A percentile compares a stretch with the other conserved stretches of the same genome.
Conservation (phyloP, 2,329 filamentous ascomycete genomes). For the Sclerotinia minor region DNA sequence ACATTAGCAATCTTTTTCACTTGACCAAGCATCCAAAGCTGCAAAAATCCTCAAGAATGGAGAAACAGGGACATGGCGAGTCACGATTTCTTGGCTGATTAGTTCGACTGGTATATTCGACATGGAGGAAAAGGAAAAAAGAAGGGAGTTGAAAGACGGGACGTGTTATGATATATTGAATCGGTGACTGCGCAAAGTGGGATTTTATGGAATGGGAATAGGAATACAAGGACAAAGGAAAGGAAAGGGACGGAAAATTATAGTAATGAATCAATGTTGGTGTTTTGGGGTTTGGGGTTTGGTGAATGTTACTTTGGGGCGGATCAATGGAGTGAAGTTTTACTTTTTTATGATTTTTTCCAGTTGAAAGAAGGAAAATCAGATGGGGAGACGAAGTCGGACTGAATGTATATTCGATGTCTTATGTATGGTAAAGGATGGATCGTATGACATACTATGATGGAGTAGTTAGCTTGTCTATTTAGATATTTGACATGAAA, state of each 20-base stretch:
- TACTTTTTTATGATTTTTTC: background rate
- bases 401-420: conserved; percentile 13
- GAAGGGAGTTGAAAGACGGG: background rate
- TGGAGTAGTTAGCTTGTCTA: background rate
- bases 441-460: background rate
- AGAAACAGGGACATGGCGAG: background rate
- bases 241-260: conserved; percentile 13
- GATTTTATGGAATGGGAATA: conserved; percentile 10
- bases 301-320: background rate
- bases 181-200: background rate
- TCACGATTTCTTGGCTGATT: background rate
- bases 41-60: background rate
- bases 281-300: conserved; percentile 16
- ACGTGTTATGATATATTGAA: background rate
- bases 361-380: background rate
- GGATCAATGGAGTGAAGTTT: background rate
- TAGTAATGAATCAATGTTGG: conserved; percentile 8
- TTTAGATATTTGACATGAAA: background rate
- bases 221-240: background rate
- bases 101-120: background rate
- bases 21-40: background rate
- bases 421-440: conserved; percentile 6
- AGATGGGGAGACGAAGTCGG: background rate
- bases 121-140: background rate
- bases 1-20: background rate